Evolutionary conservation across 805 yeast species (phyloP), one percentile per base, ranked within the genome.

Genomic region (Saturnispora diversa): DNA sequence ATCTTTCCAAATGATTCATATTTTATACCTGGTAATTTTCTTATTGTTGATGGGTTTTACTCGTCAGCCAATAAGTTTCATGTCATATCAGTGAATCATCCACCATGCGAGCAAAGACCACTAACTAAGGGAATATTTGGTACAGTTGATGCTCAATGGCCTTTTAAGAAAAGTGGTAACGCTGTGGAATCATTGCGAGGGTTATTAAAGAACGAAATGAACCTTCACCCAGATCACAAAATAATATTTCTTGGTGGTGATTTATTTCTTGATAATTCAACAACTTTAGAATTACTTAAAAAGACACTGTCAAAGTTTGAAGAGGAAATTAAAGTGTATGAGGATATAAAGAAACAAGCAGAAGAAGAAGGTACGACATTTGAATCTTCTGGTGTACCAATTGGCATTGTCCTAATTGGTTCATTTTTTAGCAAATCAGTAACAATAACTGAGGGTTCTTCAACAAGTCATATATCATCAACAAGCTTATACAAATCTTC

Each of bases 11-110:
- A 66, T 3, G 85, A 80, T 0, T 69, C 80, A 7, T 88, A 75
- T 52, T 80, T 74, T 52, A 74, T 79, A 3, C 68, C 75, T 0
- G 97, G 98, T 2, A 77, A 81, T 65, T 77, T 81, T 50, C 75
- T 85, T 0, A 61, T 90, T 2, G 80, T 83, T 39, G 94, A 86
- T 53, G 99, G 99, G 13, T 75, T 84, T 13, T 85, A 86, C 55
- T 75, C 79, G 12, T 77, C 80, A 3, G 72, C 76, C 13, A 76
- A 79, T 2, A 77, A 72, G 35, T 87, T 92, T 54, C 77, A 80
- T 48, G 94, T 82, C 1, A 70, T 82, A 22, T 72, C 81, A 4
- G 69, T 92, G 37, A 81, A 83, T 3, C 95, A 86, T 44, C 97
- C 98, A 3, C 87, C 92, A 0, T 80, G 86, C 3, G 99, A 92